Percentiles rank a stretch among this genome's conserved stretches.
phyloP scores from a whole-genome alignment of 2,329 filamentous ascomycete genomes.

The Didymella segeticola region DNA sequence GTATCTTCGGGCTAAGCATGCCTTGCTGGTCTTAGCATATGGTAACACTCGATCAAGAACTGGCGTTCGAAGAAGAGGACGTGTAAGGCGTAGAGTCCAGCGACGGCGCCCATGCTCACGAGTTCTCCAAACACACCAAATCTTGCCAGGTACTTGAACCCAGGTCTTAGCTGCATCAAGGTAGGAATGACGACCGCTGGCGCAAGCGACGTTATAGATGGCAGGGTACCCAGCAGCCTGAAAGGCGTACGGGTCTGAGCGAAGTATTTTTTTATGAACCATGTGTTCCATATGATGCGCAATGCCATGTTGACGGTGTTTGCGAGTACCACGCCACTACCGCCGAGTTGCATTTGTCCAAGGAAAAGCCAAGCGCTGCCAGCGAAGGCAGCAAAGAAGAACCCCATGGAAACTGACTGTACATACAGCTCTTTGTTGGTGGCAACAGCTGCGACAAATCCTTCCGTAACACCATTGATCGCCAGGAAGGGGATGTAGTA shows the following conservation, averaged over 20 bases:
- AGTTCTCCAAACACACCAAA: slow-evolving; percentile 54
- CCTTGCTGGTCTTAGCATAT: slow-evolving; percentile 35
- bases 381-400: slow-evolving; percentile 79
- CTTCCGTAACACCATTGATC: slow-evolving; percentile 88
- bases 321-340: slow-evolving; percentile 80
- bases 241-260: slow-evolving; percentile 25
- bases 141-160: slow-evolving; percentile 28
- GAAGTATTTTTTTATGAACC: slow-evolving; percentile 67
- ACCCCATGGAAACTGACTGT: slow-evolving; percentile 85
- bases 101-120: slow-evolving; percentile 46
- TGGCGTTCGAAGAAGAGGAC: slow-evolving; percentile 44
- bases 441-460: slow-evolving; percentile 89
- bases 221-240: slow-evolving; percentile 26
- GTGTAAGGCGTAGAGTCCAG: slow-evolving; percentile 43
- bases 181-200: slow-evolving; percentile 47
- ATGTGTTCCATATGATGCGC: slow-evolving; percentile 79
- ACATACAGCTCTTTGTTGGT: slow-evolving; percentile 73
- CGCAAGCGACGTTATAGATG: slow-evolving; percentile 42
- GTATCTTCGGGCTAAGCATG: neutral
- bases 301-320: slow-evolving; percentile 91
- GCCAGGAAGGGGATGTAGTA: slow-evolving; percentile 94
- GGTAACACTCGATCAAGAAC: slow-evolving; percentile 45
- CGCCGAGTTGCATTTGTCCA: slow-evolving; percentile 71
- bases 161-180: slow-evolving; percentile 43
- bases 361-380: slow-evolving; percentile 77